phyloP scores from a whole-genome alignment of 2,329 filamentous ascomycete genomes.

The Colletotrichum graminicola region DNA sequence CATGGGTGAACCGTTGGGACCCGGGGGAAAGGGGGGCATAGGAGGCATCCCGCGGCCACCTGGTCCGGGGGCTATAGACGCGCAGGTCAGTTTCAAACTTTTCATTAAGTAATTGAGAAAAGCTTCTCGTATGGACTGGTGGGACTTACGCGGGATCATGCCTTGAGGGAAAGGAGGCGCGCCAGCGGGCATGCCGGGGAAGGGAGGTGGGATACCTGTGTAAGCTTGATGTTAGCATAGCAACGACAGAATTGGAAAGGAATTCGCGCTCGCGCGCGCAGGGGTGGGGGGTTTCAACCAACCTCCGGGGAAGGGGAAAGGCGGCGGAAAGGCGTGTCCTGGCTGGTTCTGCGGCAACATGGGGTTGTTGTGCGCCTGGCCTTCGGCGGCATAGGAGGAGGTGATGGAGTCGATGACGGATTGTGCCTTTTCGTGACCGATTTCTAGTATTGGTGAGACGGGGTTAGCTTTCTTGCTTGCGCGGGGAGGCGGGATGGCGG shows the following conservation, averaged over 20 bases:
- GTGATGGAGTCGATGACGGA: conserved; percentile 99
- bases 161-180: conserved; percentile 58
- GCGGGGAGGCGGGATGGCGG: not conserved
- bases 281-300: conserved; percentile 46
- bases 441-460: conserved; percentile 71
- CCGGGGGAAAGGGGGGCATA: conserved; percentile 59
- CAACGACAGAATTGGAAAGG: not conserved
- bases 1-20: conserved; percentile 53
- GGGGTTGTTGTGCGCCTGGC: conserved; percentile 86
- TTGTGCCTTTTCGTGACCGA: conserved; percentile 98
- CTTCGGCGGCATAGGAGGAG: conserved; percentile 93
- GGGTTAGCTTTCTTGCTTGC: conserved; percentile 34
- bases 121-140: not conserved
- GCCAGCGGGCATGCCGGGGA: conserved; percentile 62
- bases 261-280: not conserved
- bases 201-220: conserved; percentile 68
- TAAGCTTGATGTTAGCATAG: conserved; percentile 46
- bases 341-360: conserved; percentile 81
- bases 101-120: conserved; percentile 32
- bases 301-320: conserved; percentile 74
- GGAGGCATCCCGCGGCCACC: conserved; percentile 64
- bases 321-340: conserved; percentile 62
- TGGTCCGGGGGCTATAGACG: conserved; percentile 58
- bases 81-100: conserved; percentile 4
- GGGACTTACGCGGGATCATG: conserved; percentile 65